phyloP scores from a whole-genome alignment of 441 rosid genomes.

The Breynia disticha region DNA sequence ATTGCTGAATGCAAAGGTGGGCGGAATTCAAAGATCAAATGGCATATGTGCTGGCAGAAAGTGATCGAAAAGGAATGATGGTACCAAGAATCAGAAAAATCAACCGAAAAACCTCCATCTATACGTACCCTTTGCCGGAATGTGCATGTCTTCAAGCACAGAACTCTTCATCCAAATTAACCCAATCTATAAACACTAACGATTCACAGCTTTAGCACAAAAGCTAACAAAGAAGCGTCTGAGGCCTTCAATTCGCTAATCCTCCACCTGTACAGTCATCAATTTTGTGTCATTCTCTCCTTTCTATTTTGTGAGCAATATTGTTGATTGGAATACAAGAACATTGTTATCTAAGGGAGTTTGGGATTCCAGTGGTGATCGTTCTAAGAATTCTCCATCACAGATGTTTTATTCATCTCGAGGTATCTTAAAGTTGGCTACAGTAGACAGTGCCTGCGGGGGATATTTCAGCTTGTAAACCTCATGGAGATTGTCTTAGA shows the following conservation, averaged over 20 bases:
- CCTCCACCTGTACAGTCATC: conserved; percentile 14
- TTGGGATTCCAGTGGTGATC: conserved; percentile 24
- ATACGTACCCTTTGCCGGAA: conserved; percentile 82
- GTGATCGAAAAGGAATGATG: conserved; percentile 68
- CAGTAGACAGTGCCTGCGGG: too few relatives aligned
- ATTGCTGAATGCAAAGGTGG: conserved; percentile 57
- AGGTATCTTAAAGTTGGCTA: too few relatives aligned
- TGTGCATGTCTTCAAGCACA: conserved; percentile 61
- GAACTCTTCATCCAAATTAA: conserved; percentile 30
- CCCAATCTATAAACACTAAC: conserved; percentile 19
- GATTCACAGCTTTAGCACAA: conserved; percentile 17
- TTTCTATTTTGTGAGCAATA: neutral
- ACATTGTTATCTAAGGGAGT: neutral
- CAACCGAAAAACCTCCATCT: conserved; percentile 80
- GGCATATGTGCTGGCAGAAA: conserved; percentile 61
- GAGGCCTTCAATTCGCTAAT: neutral
- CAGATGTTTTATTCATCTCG: too few relatives aligned
- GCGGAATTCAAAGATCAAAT: conserved; percentile 52
- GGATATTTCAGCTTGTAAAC: too few relatives aligned
- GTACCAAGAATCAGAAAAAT: conserved; percentile 71
- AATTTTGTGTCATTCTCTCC: conserved; percentile 6
- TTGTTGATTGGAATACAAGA: neutral
- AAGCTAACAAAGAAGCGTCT: conserved; percentile 13
- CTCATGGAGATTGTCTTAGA: too few relatives aligned
- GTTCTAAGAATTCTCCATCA: conserved; percentile 6